These are phyloP conservation scores for Fragaria vesca DNA, from an alignment of 306 rosid species.

Conservation along the genomic window DNA sequence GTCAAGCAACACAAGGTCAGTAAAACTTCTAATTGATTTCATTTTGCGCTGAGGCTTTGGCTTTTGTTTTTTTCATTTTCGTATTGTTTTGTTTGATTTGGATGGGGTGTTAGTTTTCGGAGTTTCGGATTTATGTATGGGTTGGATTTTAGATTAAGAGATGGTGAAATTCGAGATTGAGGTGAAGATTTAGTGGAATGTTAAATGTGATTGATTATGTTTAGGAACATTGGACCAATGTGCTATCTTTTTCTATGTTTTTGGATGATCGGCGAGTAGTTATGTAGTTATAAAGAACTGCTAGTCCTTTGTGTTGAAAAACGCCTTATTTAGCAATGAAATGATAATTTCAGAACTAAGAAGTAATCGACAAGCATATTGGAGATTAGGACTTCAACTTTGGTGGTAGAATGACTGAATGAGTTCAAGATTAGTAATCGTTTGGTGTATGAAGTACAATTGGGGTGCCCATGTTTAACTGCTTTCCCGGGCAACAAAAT, in stretches of 20 bases:
- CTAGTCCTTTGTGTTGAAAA: not conserved
- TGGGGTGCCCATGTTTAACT: not conserved
- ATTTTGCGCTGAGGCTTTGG: not conserved
- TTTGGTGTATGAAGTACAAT: not conserved
- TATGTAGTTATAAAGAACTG: not conserved
- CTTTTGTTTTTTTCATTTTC: not conserved
- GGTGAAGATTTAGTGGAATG: not conserved
- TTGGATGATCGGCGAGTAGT: not conserved
- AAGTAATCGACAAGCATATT: not conserved
- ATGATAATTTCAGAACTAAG: not conserved
- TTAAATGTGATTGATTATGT: not conserved
- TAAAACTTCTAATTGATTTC: not conserved
- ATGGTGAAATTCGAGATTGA: not conserved
- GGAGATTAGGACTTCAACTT: not conserved
- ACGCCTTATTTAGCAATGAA: not conserved
- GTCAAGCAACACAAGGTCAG: conserved; percentile 72
- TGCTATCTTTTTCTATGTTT: not conserved
- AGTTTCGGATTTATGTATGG: not conserved
- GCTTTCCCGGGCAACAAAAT: not conserved
- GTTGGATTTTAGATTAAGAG: not conserved
- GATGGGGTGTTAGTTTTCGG: not conserved
- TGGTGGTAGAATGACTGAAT: not conserved
- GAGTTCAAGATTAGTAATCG: not conserved
- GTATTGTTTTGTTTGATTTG: not conserved
- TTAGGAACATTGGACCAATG: not conserved